Base-by-base conservation (phyloP, 1,284 basidiomycete genomes). In the Athelia psychrophila region DNA sequence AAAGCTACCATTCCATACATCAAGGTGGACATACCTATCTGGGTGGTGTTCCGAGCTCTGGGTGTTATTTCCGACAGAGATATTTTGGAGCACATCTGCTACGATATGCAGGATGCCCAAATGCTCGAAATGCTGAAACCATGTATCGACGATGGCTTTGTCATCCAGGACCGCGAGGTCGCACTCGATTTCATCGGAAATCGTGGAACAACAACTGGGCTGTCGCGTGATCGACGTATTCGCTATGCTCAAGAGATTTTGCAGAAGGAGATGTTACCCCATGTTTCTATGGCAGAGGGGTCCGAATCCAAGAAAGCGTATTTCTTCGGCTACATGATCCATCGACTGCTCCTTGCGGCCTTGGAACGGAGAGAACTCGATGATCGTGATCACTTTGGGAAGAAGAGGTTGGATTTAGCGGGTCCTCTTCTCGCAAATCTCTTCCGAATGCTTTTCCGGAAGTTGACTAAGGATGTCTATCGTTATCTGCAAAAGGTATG, bases 321-420 rank as follows among this genome's bases (percentile, higher is more conserved):
- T 73, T 99, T 99, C 81, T 95, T 99, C 57, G 97, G 97, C n/a
- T 99, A 98, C 72, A 99, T 99, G 96, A 92, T 98, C 48, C 96
- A 99, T 73, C 88, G 97, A 54, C 79, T 99, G 23, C 76, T 98
- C 4, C 83, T 98, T 16, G 95, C 97, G 38, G 95, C 95, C 16
- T 73, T 99, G 62, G 95, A 98, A 66, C 81, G 97, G 51, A 81
- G 97, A 63, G 97, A 99, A 66, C 79, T 99, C 36, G 96, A 99
- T 66, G 96, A 99, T 73, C 93, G 96, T 75, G 96, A 99, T 75
- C 97, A 99, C 72, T 99, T 99, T 64, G 96, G 96, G 51, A 98
- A 98, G 75, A 99, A 99, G 75, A 86, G 96, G 48, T 77, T 99
- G 57, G 96, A 99, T 71, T 74, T 99, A 46, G 97, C 95, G 45